Conservation (phyloP, 768 basidiomycete genomes). For the Lactifluus volemus region DNA sequence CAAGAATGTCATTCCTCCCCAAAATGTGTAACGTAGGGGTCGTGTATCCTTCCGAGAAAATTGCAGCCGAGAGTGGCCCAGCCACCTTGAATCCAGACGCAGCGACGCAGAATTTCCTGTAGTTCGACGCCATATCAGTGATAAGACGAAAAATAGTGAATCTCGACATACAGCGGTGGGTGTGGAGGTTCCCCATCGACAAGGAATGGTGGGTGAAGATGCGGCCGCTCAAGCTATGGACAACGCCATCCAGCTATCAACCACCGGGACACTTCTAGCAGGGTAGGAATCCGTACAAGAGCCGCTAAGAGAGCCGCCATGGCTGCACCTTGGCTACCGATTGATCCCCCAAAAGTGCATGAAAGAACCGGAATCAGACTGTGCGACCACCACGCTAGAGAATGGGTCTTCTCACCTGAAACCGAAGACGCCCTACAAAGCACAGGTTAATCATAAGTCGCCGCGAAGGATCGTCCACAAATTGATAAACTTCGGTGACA, state of each 20-base stretch:
- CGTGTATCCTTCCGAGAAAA: slow-evolving; percentile 44
- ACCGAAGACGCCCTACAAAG: slow-evolving; percentile 61
- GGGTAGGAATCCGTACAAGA: slow-evolving; percentile 38
- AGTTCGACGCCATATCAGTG: not conserved
- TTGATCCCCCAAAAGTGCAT: not conserved
- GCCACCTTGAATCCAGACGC: slow-evolving; percentile 60
- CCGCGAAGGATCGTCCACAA: slow-evolving; percentile 1
- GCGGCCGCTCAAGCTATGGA: slow-evolving; percentile 44
- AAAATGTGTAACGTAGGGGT: slow-evolving; percentile 76
- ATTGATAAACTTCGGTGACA: slow-evolving; percentile 22
- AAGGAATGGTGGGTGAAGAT: slow-evolving; percentile 48
- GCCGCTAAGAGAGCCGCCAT: slow-evolving; percentile 65
- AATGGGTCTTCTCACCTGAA: slow-evolving; percentile 45
- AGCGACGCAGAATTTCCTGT: slow-evolving; percentile 65
- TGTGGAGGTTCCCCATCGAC: slow-evolving; percentile 57
- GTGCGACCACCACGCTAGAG: not conserved
- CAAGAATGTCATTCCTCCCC: slow-evolving; percentile 70
- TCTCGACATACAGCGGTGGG: slow-evolving; percentile 54
- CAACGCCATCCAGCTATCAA: not conserved
- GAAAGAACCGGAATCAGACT: slow-evolving; percentile 5
- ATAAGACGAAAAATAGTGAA: slow-evolving; percentile 1
- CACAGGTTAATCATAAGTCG: not conserved
- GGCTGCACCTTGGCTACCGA: slow-evolving; percentile 62
- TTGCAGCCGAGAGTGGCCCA: slow-evolving; percentile 36
- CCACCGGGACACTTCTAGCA: not conserved